These are phyloP conservation scores for Mycena rosella DNA, from an alignment of 768 basidiomycete genomes.

Conservation along the genomic window DNA sequence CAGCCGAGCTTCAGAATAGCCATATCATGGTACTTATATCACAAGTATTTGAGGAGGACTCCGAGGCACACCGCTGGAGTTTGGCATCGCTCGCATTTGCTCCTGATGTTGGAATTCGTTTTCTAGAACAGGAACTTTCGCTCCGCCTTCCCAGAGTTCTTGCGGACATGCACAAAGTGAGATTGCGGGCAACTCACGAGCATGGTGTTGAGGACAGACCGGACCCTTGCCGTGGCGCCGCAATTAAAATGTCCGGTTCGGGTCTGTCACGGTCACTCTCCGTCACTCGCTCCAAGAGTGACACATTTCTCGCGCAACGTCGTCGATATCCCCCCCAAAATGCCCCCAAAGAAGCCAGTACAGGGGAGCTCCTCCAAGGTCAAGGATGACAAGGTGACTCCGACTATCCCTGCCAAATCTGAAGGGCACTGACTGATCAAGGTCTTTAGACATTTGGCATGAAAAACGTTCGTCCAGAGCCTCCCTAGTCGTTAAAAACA, in stretches of 20 bases:
- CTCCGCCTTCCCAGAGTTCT: no score
- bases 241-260: no score
- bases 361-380: conserved; percentile 71
- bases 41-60: no score
- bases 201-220: no score
- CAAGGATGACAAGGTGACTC: conserved; percentile 84
- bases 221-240: no score
- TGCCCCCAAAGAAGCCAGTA: conserved; percentile 88
- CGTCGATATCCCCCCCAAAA: conserved; percentile 42
- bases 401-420: conserved; percentile 17
- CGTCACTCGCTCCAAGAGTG: conserved; percentile 21
- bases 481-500: neutral
- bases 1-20: neutral
- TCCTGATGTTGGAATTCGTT: no score
- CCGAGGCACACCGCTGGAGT: no score
- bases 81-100: no score
- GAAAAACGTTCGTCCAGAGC: conserved; percentile 77
- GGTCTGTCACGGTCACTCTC: conserved; percentile 9
- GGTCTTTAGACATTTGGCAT: conserved; percentile 82
- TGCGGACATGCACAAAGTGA: no score
- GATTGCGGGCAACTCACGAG: no score
- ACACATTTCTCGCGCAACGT: neutral
- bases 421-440: conserved; percentile 47
- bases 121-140: no score
- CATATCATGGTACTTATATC: no score